These are phyloP conservation scores for Sanghuangporus sanghuang DNA, from an alignment of 1,284 basidiomycete species.

Conservation along the genomic window DNA sequence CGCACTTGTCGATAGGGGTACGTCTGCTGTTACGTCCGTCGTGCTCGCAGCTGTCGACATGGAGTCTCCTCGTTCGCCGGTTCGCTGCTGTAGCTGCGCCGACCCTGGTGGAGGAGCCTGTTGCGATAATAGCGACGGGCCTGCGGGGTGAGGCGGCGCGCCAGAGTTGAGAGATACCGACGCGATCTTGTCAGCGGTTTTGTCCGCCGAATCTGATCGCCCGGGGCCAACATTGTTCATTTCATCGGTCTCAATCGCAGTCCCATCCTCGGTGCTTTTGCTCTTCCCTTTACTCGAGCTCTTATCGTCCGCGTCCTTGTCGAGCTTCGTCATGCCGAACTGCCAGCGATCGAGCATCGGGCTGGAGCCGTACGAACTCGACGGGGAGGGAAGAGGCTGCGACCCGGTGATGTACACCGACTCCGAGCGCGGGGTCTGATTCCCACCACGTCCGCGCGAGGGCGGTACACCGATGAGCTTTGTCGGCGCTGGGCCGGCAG, in stretches of 20 bases:
- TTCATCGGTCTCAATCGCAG: constrained; percentile 17
- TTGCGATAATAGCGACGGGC: constrained; percentile 80
- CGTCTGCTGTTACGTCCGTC: constrained; percentile 8
- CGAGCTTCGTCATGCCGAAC: constrained; percentile 88
- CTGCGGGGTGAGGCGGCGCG: constrained; percentile 33
- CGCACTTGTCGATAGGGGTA: constrained; percentile 32
- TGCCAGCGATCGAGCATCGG: constrained; percentile 89
- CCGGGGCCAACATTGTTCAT: constrained; percentile 20
- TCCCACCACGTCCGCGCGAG: constrained; percentile 91
- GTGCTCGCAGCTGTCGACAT: constrained; percentile 13
- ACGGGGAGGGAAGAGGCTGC: constrained; percentile 83
- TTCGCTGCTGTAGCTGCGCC: constrained; percentile 22
- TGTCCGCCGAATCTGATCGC: constrained; percentile 37
- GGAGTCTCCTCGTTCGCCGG: background rate
- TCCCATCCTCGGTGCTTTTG: constrained; percentile 47
- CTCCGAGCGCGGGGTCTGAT: constrained; percentile 92
- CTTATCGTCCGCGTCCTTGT: constrained; percentile 25
- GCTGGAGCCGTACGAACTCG: constrained; percentile 65
- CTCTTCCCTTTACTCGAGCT: constrained; percentile 60
- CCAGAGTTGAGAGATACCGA: constrained; percentile 59
- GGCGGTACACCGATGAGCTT: constrained; percentile 95
- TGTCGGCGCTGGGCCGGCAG: constrained; percentile 46
- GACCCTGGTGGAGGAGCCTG: constrained; percentile 46
- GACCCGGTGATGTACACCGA: constrained; percentile 90
- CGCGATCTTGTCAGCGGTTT: constrained; percentile 54